Conservation (phyloP, 345 rosid species). For the Camelina laxa region DNA sequence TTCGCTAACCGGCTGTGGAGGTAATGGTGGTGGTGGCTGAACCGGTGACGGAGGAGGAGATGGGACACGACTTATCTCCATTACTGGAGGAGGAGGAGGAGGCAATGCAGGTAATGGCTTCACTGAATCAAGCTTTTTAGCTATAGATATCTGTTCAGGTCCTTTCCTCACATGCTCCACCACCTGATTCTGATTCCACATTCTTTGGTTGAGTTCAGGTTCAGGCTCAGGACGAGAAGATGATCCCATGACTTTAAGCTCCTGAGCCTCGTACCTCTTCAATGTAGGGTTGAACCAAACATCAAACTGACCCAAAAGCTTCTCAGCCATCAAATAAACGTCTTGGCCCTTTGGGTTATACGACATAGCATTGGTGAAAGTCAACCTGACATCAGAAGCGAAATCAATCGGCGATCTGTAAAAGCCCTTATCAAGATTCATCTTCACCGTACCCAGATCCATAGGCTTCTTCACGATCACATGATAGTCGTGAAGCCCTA, state of each 20-base stretch:
- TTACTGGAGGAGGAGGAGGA: constrained; percentile 34
- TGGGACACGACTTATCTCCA: constrained; percentile 17
- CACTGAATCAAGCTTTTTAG: constrained; percentile 43
- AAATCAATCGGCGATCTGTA: constrained; percentile 68
- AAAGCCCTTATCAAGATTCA: constrained; percentile 51
- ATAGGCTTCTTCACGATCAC: constrained; percentile 69
- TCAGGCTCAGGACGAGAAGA: constrained; percentile 33
- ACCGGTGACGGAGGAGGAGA: constrained; percentile 33
- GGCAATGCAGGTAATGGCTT: constrained; percentile 41
- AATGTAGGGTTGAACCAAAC: constrained; percentile 48
- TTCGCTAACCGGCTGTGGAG: constrained; percentile 26
- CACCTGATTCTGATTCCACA: constrained; percentile 31
- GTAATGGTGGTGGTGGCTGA: constrained; percentile 21
- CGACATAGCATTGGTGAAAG: constrained; percentile 73
- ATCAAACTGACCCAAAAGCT: constrained; percentile 56
- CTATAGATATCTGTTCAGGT: constrained; percentile 44
- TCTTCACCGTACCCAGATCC: constrained; percentile 83
- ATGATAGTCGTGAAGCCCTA: constrained; percentile 69
- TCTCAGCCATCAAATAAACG: constrained; percentile 61
- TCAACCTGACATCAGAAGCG: constrained; percentile 74
- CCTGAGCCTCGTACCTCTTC: constrained; percentile 41
- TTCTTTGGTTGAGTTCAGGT: constrained; percentile 14
- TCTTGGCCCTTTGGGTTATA: constrained; percentile 82
- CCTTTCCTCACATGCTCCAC: constrained; percentile 39
- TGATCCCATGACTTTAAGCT: constrained; percentile 34